Percentiles rank a stretch among this genome's conserved stretches.
Conservation (phyloP, 2,329 filamentous ascomycete species). For the Colletotrichum limetticola region DNA sequence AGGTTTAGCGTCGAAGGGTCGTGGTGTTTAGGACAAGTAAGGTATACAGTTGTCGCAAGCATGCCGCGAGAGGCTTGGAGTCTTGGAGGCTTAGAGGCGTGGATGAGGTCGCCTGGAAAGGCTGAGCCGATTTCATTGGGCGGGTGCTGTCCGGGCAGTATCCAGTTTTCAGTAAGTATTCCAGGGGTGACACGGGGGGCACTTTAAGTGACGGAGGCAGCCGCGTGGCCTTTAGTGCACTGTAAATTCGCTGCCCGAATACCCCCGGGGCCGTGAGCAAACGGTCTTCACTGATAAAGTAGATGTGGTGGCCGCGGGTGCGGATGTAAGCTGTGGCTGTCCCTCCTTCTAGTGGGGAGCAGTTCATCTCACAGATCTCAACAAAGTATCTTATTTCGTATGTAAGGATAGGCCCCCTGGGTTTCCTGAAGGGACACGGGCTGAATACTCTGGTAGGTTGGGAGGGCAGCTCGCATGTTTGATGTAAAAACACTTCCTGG, state of each 20-base stretch:
- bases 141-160: constrained; percentile 7
- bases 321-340: not conserved
- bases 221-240: constrained; percentile 32
- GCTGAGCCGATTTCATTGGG: constrained; percentile 21
- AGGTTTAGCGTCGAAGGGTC: not conserved
- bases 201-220: constrained; percentile 28
- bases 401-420: not conserved
- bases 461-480: not conserved
- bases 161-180: constrained; percentile 9
- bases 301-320: not conserved
- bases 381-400: too few relatives aligned
- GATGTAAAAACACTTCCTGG: not conserved
- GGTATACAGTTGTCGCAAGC: constrained; percentile 19
- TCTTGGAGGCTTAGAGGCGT: not conserved
- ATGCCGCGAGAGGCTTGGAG: constrained; percentile 9
- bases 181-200: constrained; percentile 11
- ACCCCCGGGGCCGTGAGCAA: not conserved
- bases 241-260: constrained; percentile 10
- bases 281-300: too few relatives aligned
- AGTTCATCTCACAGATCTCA: not conserved
- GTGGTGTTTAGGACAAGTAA: constrained; percentile 28
- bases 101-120: constrained; percentile 9
- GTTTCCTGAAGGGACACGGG: not conserved
- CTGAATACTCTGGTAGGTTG: not conserved
- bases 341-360: not conserved